Conservation (phyloP, 306 rosid species). For the Amphicarpaea edgeworthii region DNA sequence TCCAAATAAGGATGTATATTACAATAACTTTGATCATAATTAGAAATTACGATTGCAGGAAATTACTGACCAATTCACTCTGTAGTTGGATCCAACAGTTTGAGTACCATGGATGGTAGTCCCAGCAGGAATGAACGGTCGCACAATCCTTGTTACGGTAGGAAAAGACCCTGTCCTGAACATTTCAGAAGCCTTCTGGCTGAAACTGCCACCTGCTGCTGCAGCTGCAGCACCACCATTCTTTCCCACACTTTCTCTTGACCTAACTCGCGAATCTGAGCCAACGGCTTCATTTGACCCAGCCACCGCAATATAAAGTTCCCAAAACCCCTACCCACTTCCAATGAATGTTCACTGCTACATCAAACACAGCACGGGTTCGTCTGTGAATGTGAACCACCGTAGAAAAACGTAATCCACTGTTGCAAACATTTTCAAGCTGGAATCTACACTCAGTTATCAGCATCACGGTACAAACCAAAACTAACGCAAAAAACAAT, state of each 20-base stretch:
- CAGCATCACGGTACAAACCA: neutral
- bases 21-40: too few species aligned
- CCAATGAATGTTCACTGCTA: slow-evolving; percentile 72
- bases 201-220: slow-evolving; percentile 44
- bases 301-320: slow-evolving; percentile 78
- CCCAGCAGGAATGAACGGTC: slow-evolving; percentile 62
- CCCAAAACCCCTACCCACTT: slow-evolving; percentile 83
- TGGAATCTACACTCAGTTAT: neutral
- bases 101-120: slow-evolving; percentile 60
- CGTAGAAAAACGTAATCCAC: neutral
- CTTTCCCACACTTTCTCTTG: slow-evolving; percentile 44
- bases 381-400: slow-evolving; percentile 62
- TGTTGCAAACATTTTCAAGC: slow-evolving; percentile 5
- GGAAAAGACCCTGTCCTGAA: slow-evolving; percentile 64
- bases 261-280: slow-evolving; percentile 38
- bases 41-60: too few species aligned
- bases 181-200: slow-evolving; percentile 53
- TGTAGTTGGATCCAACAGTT: slow-evolving; percentile 43
- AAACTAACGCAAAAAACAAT: neutral
- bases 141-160: slow-evolving; percentile 66
- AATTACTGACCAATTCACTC: too few species aligned
- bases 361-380: slow-evolving; percentile 76
- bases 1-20: too few species aligned
- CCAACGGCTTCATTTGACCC: slow-evolving; percentile 83
- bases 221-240: too few species aligned